Evolutionary conservation across 2,329 filamentous ascomycete species (phyloP), one percentile per base, ranked within the genome.

Genomic region (Colletotrichum liriopes): DNA sequence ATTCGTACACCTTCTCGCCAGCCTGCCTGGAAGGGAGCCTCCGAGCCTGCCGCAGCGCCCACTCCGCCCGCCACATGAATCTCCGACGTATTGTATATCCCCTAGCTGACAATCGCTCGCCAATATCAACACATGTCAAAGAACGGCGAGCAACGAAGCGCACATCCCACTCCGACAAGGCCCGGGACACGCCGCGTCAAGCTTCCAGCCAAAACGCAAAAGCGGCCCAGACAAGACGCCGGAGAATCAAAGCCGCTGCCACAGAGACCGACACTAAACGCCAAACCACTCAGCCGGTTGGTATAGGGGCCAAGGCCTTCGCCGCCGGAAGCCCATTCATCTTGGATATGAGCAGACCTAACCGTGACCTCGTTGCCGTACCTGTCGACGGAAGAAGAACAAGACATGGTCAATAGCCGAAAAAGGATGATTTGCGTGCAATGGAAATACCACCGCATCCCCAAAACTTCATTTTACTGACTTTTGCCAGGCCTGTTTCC

Each of bases 401-500:
- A 41, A 18, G 7, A 8, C 18, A 49, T 23, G 16, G 7, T 29
- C 6, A 11, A 49, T 35, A 9, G 43, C 29, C 16, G 7, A 62
- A 29, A 9, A 35, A 35, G 55, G n/a, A 18, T 26, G 29, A 7
- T 23, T 35, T 23, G 63, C 52, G 41, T 39, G 29, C 63, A 29
- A 29, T 35, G 9, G 26, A 54, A 32, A 14, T 20, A 51, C 39
- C n/a, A 18, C 32, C 23, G 23, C 29, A 29, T 66, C 55, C 49
- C 41, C 39, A 14, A 37, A 29, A 23, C 41, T 51, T 63, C 37
- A 23, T 52, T 60, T 62, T 23, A 35, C 26, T 39, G 29, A 47
- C 35, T 65, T 56, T 65, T 29, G 37, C 32, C n/a, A 59, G n/a
- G 58, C 14, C 65, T 45, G 45, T 52, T 41, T 58, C 26, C 18